These are phyloP conservation scores for Ascochyta viciae-villosae DNA, from an alignment of 2,329 filamentous ascomycete species.

Conservation along the genomic window DNA sequence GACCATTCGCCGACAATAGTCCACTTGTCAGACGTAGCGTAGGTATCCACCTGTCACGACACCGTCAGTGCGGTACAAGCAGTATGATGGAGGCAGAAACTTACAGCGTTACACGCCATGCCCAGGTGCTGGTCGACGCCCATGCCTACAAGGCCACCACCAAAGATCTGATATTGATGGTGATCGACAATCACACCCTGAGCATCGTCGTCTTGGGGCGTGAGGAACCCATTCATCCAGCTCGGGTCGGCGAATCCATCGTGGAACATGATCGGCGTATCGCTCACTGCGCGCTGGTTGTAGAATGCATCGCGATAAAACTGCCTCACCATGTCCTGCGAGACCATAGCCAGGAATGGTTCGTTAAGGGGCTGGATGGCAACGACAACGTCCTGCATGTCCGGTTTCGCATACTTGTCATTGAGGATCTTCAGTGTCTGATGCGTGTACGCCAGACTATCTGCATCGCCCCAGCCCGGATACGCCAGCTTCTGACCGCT, in stretches of 20 bases:
- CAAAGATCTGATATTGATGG: constrained; percentile 73
- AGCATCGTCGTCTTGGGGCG: constrained; percentile 55
- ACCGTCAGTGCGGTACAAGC: neutral
- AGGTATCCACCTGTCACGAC: constrained; percentile 40
- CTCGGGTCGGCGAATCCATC: constrained; percentile 62
- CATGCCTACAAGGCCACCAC: constrained; percentile 56
- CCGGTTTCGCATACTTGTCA: constrained; percentile 60
- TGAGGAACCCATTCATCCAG: constrained; percentile 68
- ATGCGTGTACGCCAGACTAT: constrained; percentile 59
- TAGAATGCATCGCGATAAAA: constrained; percentile 64
- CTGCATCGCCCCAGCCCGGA: constrained; percentile 56
- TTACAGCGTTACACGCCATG: constrained; percentile 62
- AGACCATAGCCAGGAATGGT: constrained; percentile 57
- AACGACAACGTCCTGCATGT: constrained; percentile 66
- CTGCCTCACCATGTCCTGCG: constrained; percentile 56
- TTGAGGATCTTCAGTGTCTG: constrained; percentile 64
- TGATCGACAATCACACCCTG: constrained; percentile 68
- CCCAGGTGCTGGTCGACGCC: constrained; percentile 61
- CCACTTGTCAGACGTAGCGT: constrained; percentile 66
- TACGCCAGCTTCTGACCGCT: constrained; percentile 57
- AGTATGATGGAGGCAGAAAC: neutral
- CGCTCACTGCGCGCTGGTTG: constrained; percentile 54
- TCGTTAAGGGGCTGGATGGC: constrained; percentile 65
- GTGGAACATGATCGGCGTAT: constrained; percentile 62
- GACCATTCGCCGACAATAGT: constrained; percentile 73